Base-by-base conservation (phyloP, 805 yeast genomes). In the Zygosaccharomyces bisporus region DNA sequence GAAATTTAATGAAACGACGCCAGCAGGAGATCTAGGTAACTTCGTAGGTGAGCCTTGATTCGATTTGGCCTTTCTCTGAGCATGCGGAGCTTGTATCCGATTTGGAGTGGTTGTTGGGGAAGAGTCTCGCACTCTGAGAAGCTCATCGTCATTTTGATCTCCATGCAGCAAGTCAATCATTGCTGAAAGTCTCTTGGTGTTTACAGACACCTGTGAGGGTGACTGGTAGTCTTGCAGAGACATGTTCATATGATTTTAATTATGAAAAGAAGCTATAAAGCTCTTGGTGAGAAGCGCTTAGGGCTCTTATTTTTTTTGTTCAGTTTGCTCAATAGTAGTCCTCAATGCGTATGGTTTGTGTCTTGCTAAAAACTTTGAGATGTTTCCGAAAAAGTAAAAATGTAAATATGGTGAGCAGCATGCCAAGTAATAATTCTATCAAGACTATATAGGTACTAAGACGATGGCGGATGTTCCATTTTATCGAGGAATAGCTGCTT, bases 141-240 rank as follows among this genome's bases (percentile, higher is more conserved):
- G 36, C 2, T 50, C 52, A 4, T 46, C 49, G 4, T 49, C 52
- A 25, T 39, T 42, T 5, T 43, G 38, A n/a, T 47, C 55, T 29
- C 49, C 45, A 25, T 56, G 49, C 3, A 56, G 35, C 3, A 59
- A 53, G 33, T 60, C 63, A 7, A 60, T 56, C 63, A 60, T 55
- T 14, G 56, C 60, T 3, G 65, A 56, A 5, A 60, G 54, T 34
- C 58, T 51, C 39, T 60, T 53, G 9, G 60, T 49, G 34, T 56
- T 58, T 4, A 54, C 43, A 20, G 49, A 50, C 14, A 46, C 50
- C 37, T 45, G 52, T 19, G 50, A 44, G n/a, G 50, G 46, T n/a
- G 50, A 42, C 20, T 45, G 44, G 17, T 46, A 41, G 13, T 43
- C 45, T 21, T 19, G 21, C 31, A 24, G 21, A 19, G 40, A 31